Percentiles rank a stretch among this genome's conserved stretches.
Conservation (phyloP, 2,329 filamentous ascomycete genomes). For the Epicoccum nigrum region DNA sequence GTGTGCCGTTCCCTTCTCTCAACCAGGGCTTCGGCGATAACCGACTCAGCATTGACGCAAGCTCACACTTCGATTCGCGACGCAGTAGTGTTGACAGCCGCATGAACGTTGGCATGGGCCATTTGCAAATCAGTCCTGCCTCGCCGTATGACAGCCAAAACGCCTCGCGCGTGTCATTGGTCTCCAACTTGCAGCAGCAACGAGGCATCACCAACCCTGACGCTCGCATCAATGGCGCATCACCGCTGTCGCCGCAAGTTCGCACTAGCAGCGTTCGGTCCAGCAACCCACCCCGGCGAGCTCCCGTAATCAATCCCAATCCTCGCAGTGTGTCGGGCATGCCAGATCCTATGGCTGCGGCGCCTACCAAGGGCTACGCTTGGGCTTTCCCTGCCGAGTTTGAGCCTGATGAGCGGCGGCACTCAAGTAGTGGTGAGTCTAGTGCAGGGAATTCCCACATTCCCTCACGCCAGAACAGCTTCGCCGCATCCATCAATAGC, state of each 20-base stretch:
- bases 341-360: conserved; percentile 68
- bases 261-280: conserved; percentile 40
- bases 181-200: conserved; percentile 72
- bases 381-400: conserved; percentile 83
- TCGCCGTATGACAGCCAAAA: conserved; percentile 80
- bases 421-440: conserved; percentile 56
- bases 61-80: conserved; percentile 62
- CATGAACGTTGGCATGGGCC: conserved; percentile 73
- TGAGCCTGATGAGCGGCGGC: conserved; percentile 58
- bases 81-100: conserved; percentile 82
- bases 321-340: conserved; percentile 68
- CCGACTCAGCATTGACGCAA: conserved; percentile 57
- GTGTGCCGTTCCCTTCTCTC: conserved; percentile 59
- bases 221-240: conserved; percentile 50
- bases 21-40: conserved; percentile 59
- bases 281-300: conserved; percentile 59
- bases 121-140: conserved; percentile 69
- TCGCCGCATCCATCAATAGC: conserved; percentile 78
- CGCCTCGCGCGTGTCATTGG: conserved; percentile 75
- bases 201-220: conserved; percentile 48
- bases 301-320: conserved; percentile 75
- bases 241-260: conserved; percentile 55
- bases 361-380: conserved; percentile 80
- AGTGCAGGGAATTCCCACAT: conserved; percentile 57
- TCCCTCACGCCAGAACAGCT: conserved; percentile 75